These are phyloP conservation scores for Endocarpon pusillum DNA, from an alignment of 495 filamentous ascomycete genomes.

Conservation along the genomic window DNA sequence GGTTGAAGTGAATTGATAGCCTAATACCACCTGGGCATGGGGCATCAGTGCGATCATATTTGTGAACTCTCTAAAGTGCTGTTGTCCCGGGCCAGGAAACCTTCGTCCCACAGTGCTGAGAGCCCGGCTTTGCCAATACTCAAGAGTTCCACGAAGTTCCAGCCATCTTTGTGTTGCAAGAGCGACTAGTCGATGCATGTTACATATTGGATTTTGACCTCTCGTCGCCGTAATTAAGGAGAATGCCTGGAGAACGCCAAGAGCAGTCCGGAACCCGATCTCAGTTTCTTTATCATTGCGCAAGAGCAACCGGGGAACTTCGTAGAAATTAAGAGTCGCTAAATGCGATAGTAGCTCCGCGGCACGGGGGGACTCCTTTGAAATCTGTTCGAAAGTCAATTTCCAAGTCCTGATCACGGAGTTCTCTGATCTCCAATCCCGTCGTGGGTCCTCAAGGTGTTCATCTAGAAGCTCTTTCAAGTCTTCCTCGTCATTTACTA, in stretches of 20 bases:
- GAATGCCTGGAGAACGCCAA: conserved; percentile 24
- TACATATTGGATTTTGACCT: no score
- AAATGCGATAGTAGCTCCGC: conserved; percentile 28
- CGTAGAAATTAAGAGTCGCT: conserved; percentile 23
- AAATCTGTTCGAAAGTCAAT: conserved; percentile 25
- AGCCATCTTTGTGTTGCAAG: conserved; percentile 11
- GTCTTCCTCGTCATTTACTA: conserved; percentile 8
- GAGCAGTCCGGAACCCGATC: conserved; percentile 15
- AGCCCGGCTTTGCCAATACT: conserved; percentile 17
- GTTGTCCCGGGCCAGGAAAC: no score
- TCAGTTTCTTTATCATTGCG: conserved; percentile 7
- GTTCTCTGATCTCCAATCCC: conserved; percentile 15
- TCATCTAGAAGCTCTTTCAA: conserved; percentile 9
- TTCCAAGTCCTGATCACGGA: conserved; percentile 21
- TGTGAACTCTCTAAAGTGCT: no score
- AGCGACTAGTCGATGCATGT: conserved; percentile 14
- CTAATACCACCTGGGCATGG: no score
- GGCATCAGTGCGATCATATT: no score
- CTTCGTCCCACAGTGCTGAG: no score
- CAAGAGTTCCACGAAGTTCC: conserved; percentile 13
- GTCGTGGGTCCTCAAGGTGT: conserved; percentile 8
- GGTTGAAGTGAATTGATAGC: no score
- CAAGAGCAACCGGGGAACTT: conserved; percentile 22
- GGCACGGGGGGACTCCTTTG: conserved; percentile 17
- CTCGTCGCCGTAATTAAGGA: conserved; percentile 20